Evolutionary conservation across 2,329 filamentous ascomycete species (phyloP), one percentile per base, ranked within the genome.

Genomic region (Hymenoscyphus occultus): DNA sequence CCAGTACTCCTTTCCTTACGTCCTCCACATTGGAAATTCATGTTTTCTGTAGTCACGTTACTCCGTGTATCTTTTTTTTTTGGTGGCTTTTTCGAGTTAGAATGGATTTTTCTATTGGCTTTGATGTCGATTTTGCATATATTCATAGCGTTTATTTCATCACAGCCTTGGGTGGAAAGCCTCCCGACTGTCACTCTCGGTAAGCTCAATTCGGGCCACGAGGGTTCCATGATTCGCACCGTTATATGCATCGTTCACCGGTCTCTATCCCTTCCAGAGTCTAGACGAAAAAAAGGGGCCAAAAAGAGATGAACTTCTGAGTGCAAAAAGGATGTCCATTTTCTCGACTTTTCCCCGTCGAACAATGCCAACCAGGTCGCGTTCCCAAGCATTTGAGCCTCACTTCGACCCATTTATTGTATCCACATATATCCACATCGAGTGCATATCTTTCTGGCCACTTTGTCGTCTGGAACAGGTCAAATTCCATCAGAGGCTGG

Each of bases 201-300:
- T 51, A 51, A 51, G n/a, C 45, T 3, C n/a, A 51, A 3, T 51
- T 51, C 45, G 19, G 45, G 45, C 42, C 42, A 45, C 45, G 45
- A 51, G 45, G 3, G 19, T 22, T 51, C 10, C 45, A 51, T 51
- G 45, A 51, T 51, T 19, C 45, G n/a, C 45, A 51, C n/a, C n/a
- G 45, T 19, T 51, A 51, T 51, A 51, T 22, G 45, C 45, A 51
- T 51, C n/a, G 19, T 51, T n/a, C 19, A 51, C n/a, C 45, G 45
- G 45, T 51, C 19, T 51, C 45, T 51, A 51, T 51, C 28, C 28
- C 28, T 28, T 28, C 28, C 3, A 28, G 3, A 28, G 28, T 28
- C 28, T 28, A 28, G 28, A 28, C 28, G 28, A 28, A 28, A 28
- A 3, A 28, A 28, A 28, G 28, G 28, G 28, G 3, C 28, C 28